These are phyloP conservation scores for Beauveria brongniartii DNA, from an alignment of 2,329 filamentous ascomycete species.

Conservation along the genomic window DNA sequence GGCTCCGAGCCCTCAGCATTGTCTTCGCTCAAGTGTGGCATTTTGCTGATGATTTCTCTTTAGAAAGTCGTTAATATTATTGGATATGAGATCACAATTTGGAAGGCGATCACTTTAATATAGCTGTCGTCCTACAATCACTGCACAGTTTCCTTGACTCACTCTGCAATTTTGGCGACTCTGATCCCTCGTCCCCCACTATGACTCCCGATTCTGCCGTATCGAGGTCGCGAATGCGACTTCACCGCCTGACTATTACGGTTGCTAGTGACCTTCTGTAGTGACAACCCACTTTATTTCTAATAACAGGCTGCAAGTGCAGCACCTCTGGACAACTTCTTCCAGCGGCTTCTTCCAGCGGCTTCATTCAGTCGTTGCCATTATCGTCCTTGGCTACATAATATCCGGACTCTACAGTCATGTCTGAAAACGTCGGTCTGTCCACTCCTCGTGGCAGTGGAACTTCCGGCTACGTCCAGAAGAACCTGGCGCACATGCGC, in stretches of 20 bases:
- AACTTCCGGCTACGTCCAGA: slow-evolving; percentile 95
- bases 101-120: background rate
- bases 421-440: slow-evolving; percentile 97
- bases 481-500: slow-evolving; percentile 81
- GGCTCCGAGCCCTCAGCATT: background rate
- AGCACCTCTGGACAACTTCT: background rate
- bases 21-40: slow-evolving; percentile 23
- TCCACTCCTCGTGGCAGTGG: slow-evolving; percentile 89
- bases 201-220: slow-evolving; percentile 10
- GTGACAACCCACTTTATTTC: slow-evolving; percentile 2
- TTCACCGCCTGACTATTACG: slow-evolving; percentile 7
- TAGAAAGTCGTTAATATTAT: background rate
- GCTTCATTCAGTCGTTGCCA: background rate
- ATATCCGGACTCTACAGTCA: slow-evolving; percentile 28
- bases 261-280: slow-evolving; percentile 3
- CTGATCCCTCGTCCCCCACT: background rate
- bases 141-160: background rate
- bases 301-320: background rate
- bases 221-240: background rate
- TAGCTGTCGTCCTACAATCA: background rate
- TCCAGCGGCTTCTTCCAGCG: background rate
- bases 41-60: slow-evolving; percentile 13
- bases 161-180: background rate
- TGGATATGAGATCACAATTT: background rate
- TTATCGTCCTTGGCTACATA: background rate